Base-by-base conservation (phyloP, 257 asterid genomes). In the Solanum stenotomum region DNA sequence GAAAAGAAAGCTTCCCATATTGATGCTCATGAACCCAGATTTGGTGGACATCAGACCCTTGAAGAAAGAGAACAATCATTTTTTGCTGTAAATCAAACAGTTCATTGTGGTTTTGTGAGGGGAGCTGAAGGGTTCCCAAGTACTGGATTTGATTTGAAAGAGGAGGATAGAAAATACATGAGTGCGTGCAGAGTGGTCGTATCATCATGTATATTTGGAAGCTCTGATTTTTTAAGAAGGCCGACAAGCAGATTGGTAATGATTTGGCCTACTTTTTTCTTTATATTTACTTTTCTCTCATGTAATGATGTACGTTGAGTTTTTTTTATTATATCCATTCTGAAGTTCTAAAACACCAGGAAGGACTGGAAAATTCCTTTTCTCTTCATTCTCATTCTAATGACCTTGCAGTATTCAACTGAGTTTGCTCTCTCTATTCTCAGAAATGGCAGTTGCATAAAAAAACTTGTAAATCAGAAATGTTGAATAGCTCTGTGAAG, bases 141-240 rank as follows among this genome's bases (percentile, higher is more conserved):
- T 93, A 91, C 95, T 89, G 99, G 99, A 84, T 96, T 94, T 93
- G 98, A 95, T 91, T 90, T 96, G 91, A 92, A 89, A 27, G 96
- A 93, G 90, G 89, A 91, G 88, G 98, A 95, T 90, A 93, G 89
- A 76, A 89, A 78, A 88, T 94, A 90, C 87, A 93, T 90, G 98
- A 92, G 81, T 86, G 90, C 87, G 42, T 95, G 98, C 89, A 90
- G 79, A 86, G 91, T 95, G 89, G 95, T 87, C 49, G 98, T 96
- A 68, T 94, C 99, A 46, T 95, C 99, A 4, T 95, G 99, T 94
- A 95, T 95, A 87, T 96, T 96, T 91, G 99, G 99, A 78, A 96
- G 93, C 94, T 96, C 96, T 22, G 99, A 96, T 90, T 96, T 94
- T 88, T 88, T 96, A 91, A 94, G 98, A 87, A 93, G 98, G 88